Base-by-base conservation (phyloP, 176 grass and related monocot genomes). In the Zoysia pacifica region DNA sequence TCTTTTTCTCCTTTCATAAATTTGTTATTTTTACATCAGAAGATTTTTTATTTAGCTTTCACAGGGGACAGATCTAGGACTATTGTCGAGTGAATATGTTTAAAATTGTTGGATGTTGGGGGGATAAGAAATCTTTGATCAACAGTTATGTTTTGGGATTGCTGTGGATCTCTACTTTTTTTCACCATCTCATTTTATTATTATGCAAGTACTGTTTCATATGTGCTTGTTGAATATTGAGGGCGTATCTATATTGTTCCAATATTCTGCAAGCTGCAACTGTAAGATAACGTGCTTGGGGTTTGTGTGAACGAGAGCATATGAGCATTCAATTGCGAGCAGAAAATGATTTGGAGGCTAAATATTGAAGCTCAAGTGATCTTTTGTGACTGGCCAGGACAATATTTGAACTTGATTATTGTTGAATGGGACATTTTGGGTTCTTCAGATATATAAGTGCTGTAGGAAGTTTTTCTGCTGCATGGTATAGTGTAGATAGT, bases 281-380 rank as follows among this genome's bases (percentile, higher is more conserved):
- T 86, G 0, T 43, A 56, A 28, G 52, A 61, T 71, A 64, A 38
- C 63, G 73, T 42, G 9, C 45, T 28, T 35, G n/a, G 50, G 59
- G 35, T 60, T 39, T 9, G n/a, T 38, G 38, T 78, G 39, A 72
- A 70, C 78, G 36, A 14, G 61, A 79, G 54, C 69, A 59, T 66
- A 56, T 79, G 11, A 43, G 15, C 46, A 38, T 62, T 69, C 36
- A 2, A 16, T 80, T 45, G 59, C 4, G 35, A 74, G 10, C n/a
- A n/a, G n/a, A n/a, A 20, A 7, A 75, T 69, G 44, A 45, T 75
- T 42, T 64, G n/a, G 18, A 73, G 61, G 11, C 7, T 20, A 54
- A 53, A 72, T 72, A 72, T 45, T 13, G 4, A 47, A 72, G 4
- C 72, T 72, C 6, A 48, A 56, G 47, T 66, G 14, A 4, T 66